phyloP scores from a whole-genome alignment of 345 rosid genomes.

The Ceriops decandra region DNA sequence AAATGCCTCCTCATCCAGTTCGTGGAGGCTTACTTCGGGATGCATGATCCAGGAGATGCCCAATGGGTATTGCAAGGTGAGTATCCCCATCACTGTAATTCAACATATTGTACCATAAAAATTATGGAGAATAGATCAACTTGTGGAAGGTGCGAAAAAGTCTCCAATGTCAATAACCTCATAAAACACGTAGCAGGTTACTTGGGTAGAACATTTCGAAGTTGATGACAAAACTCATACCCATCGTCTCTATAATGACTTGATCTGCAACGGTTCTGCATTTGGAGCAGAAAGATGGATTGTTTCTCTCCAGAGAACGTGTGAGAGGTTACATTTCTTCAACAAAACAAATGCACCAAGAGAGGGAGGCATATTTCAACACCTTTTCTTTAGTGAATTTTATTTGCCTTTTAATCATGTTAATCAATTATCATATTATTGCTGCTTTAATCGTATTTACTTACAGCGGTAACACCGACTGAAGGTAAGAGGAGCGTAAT shows the following conservation, averaged over 20 bases:
- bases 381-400: too few species aligned
- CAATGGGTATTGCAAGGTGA: conserved; percentile 50
- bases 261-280: conserved; percentile 34
- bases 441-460: too few species aligned
- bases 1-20: conserved; percentile 13
- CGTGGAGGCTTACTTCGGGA: conserved; percentile 80
- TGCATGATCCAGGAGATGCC: conserved; percentile 59
- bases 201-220: conserved; percentile 80
- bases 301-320: conserved; percentile 46
- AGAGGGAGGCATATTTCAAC: conserved; percentile 27
- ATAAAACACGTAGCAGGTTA: conserved; percentile 37
- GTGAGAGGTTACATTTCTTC: conserved; percentile 49
- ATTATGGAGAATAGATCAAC: too few species aligned
- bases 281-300: conserved; percentile 71
- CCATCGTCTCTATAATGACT: conserved; percentile 49
- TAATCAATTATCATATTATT: too few species aligned
- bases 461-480: conserved; percentile 19
- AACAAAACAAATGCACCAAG: conserved; percentile 8
- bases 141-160: too few species aligned
- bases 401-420: too few species aligned
- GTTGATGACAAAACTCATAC: conserved; percentile 49
- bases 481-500: conserved; percentile 45
- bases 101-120: too few species aligned
- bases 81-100: neutral
- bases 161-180: too few species aligned